Evolutionary conservation across 139 green algal species (phyloP).

Genomic region (Chlamydomonas sphaeroides): DNA sequence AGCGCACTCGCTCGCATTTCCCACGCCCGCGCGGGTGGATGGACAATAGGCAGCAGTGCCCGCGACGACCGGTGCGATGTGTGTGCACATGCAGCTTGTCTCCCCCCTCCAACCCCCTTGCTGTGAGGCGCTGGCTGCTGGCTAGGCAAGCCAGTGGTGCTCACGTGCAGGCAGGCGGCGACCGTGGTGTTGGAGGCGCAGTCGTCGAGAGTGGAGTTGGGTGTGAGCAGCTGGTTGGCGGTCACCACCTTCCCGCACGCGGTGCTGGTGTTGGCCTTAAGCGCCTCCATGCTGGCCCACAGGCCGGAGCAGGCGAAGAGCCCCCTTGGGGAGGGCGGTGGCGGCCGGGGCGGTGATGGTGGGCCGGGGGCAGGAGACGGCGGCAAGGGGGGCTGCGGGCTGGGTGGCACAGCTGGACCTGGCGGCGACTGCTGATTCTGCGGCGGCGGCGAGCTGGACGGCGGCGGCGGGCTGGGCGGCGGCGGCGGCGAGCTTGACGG

Average conservation of each 20-base stretch:
- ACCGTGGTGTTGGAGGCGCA: not conserved
- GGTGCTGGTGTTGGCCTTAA: not conserved
- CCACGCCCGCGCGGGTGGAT: no score
- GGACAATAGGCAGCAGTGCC: no score
- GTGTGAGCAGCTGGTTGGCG: not conserved
- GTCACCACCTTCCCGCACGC: not conserved
- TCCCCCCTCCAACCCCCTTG: no score
- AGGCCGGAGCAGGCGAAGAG: not conserved
- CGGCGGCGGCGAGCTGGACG: not conserved
- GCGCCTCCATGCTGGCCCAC: not conserved
- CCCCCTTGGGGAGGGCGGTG: not conserved
- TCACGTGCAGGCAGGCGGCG: not conserved
- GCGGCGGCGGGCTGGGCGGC: not conserved
- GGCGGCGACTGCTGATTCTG: no score
- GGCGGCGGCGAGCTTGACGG: not conserved
- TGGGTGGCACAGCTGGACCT: not conserved
- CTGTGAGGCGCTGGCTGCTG: no score
- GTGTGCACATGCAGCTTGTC: no score
- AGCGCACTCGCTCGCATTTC: no score
- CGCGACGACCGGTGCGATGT: no score
- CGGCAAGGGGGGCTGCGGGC: no score
- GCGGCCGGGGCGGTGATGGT: not conserved
- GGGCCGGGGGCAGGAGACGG: not conserved
- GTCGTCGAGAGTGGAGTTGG: not conserved
- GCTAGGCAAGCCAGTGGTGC: no score